Evolutionary conservation across 1,139 yeast species (phyloP).

Genomic region (Nakaseomyces sp.): DNA sequence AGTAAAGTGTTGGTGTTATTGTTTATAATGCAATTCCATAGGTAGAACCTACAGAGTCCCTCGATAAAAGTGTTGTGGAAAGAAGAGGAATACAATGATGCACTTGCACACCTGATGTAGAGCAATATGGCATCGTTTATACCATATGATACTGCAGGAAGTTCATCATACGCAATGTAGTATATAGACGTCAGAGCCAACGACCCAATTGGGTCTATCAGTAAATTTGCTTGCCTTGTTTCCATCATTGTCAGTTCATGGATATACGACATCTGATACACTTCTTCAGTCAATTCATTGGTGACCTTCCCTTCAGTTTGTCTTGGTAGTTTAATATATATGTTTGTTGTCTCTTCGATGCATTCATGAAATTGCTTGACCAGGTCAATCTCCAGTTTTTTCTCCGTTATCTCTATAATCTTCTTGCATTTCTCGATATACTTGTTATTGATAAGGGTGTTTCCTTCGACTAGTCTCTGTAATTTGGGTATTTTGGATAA

Average conservation of each 20-base stretch:
- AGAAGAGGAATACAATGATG: slow-evolving; percentile 29
- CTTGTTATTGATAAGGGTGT: not conserved
- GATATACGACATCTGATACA: slow-evolving; percentile 17
- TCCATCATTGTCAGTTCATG: slow-evolving; percentile 15
- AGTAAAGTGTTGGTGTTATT: not conserved
- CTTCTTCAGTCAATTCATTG: slow-evolving; percentile 21
- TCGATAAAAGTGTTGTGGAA: slow-evolving; percentile 30
- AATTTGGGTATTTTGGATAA: slow-evolving; percentile 15
- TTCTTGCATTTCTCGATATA: not conserved
- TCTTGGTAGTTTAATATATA: slow-evolving; percentile 19
- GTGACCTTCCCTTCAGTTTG: slow-evolving; percentile 21
- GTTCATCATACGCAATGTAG: slow-evolving; percentile 16
- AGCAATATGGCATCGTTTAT: slow-evolving; percentile 27
- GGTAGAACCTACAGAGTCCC: slow-evolving; percentile 38
- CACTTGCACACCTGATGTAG: slow-evolving; percentile 32
- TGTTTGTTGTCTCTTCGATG: slow-evolving; percentile 15
- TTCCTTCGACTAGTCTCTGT: slow-evolving; percentile 18
- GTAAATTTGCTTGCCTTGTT: slow-evolving; percentile 24
- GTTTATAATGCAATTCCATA: slow-evolving; percentile 32
- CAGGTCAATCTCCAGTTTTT: slow-evolving; percentile 47
- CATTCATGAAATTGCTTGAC: slow-evolving; percentile 33
- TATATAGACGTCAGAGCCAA: slow-evolving; percentile 20
- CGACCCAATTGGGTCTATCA: slow-evolving; percentile 31
- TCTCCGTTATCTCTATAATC: not conserved
- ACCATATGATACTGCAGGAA: slow-evolving; percentile 12